Evolutionary conservation across 2,329 filamentous ascomycete genomes (phyloP), one percentile per base, ranked within the genome.

Genomic region (Colletotrichum euphorbiae): DNA sequence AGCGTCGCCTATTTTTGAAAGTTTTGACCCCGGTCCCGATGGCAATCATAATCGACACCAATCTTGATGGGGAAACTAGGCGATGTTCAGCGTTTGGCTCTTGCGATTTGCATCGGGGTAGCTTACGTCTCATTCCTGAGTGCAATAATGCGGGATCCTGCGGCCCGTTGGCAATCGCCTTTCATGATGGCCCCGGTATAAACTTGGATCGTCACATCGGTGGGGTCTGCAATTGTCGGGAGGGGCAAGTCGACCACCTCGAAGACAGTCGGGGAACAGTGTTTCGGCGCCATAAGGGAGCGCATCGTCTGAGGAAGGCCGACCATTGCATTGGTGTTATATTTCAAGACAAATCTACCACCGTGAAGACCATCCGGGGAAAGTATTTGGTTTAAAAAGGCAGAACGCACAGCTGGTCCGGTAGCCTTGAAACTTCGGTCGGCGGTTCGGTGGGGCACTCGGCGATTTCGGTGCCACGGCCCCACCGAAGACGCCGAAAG

Each of bases 201-300:
- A 31, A 84, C 75, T 15, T 74, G 74, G 11, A 84, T 67, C 2
- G 87, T 73, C 1, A 87, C 74, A 4, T 86, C 77, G 31, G 81
- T 75, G 1, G 82, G 78, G 6, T 76, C 71, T 3, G 75, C 76
- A 55, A 87, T 82, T n/a, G 70, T 71, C 0, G 85, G 84, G 3
- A 80, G 75, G 0, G 83, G 81, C n/a, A 83, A 62, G 4, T 83
- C 79, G 4, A 73, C 67, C 15, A 85, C 69, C 24, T 81, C 77
- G 66, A 80, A 84, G 8, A 68, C 74, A 0, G 73, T 73, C 0
- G 83, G 83, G 4, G 69, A 71, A 69, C 80, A 79, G 62, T 79
- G 78, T 48, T 76, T 80, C 0, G 75, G 79, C 31, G 81, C 80
- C 13, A 81, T 78, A 42, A 85, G 77, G 6, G 81, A 78, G 67